Conservation (phyloP, 257 asterid genomes). For the Vinca minor region DNA sequence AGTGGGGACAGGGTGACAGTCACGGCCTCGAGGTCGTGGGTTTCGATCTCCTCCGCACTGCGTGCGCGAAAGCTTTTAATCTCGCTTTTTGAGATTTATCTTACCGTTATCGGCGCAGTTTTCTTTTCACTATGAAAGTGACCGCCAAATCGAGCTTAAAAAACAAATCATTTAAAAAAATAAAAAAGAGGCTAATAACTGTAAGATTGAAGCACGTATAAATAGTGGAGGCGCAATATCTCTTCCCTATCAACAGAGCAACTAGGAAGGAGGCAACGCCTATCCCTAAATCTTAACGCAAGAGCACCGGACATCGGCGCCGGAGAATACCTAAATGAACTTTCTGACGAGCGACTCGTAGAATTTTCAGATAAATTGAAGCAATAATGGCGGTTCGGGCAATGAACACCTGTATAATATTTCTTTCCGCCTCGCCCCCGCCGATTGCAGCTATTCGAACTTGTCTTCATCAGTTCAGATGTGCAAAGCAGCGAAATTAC, state of each 20-base stretch:
- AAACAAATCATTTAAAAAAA: too few species aligned
- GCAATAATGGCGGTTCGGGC: conserved; percentile 66
- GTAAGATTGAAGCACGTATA: neutral
- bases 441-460: conserved; percentile 36
- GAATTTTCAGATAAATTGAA: neutral
- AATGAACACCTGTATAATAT: conserved; percentile 45
- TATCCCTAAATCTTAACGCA: neutral
- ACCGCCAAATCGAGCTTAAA: too few species aligned
- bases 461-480: conserved; percentile 26
- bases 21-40: too few species aligned
- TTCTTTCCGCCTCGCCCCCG: conserved; percentile 62
- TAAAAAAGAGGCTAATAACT: too few species aligned
- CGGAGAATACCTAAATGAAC: neutral
- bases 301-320: neutral
- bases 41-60: too few species aligned
- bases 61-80: too few species aligned
- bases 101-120: too few species aligned
- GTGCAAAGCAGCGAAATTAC: conserved; percentile 4
- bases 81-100: too few species aligned
- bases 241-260: neutral
- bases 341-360: neutral
- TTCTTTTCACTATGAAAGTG: too few species aligned
- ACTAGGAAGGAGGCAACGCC: neutral
- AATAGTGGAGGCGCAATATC: neutral
- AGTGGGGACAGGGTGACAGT: too few species aligned